phyloP scores from a whole-genome alignment of 306 rosid genomes.

The Gastrolobium bilobum region DNA sequence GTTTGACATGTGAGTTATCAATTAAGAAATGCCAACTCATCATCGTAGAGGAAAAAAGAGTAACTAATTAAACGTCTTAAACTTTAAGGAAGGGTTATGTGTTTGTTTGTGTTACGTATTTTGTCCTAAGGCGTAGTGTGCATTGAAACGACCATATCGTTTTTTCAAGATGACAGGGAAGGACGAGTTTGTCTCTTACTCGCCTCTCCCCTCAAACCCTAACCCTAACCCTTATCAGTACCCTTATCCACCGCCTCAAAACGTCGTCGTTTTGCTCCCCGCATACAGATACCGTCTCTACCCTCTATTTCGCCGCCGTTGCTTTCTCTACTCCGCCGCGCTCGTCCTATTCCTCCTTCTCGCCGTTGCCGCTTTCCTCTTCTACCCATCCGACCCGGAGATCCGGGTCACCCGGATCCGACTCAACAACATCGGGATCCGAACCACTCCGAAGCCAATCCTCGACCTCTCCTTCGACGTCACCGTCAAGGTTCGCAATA shows the following conservation, averaged over 20 bases:
- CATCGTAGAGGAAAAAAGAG: no score
- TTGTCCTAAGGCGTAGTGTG: conserved; percentile 5
- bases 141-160: not conserved
- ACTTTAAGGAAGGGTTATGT: not conserved
- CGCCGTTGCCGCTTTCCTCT: conserved; percentile 55
- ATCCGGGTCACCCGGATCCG: conserved; percentile 64
- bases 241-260: conserved; percentile 42
- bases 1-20: not conserved
- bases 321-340: conserved; percentile 2
- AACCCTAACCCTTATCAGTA: conserved; percentile 12
- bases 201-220: conserved; percentile 57
- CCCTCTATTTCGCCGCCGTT: conserved; percentile 25
- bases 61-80: no score
- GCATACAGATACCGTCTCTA: conserved; percentile 42
- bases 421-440: conserved; percentile 65
- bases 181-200: conserved; percentile 58
- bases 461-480: conserved; percentile 79
- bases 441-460: conserved; percentile 53
- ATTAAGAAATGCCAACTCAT: not conserved
- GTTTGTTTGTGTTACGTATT: not conserved
- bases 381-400: conserved; percentile 80
- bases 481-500: conserved; percentile 65
- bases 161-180: conserved; percentile 54
- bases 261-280: conserved; percentile 76
- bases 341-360: conserved; percentile 56